A percentile compares a stretch with the other conserved stretches of the same genome.
Conservation (phyloP, 2,329 filamentous ascomycete species). For the Neofusicoccum kwambonambiense region DNA sequence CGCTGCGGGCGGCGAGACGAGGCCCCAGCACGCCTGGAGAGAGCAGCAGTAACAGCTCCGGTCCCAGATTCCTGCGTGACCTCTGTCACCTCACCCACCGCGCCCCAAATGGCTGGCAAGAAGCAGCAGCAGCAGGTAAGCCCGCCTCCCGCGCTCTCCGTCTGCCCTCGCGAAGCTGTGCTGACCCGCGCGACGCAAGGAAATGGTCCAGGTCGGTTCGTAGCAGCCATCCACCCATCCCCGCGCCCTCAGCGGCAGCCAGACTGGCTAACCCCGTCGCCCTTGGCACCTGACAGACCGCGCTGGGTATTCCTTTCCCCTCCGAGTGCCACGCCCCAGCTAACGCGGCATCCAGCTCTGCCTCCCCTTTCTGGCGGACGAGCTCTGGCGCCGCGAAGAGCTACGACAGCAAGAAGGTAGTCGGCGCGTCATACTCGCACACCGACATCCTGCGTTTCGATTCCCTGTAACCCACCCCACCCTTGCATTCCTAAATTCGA, state of each 20-base stretch:
- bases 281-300: constrained; percentile 22
- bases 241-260: constrained; percentile 30
- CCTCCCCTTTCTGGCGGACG: constrained; percentile 84
- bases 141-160: constrained; percentile 12
- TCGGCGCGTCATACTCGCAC: constrained; percentile 94
- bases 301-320: constrained; percentile 21
- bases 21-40: not conserved
- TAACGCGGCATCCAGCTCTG: constrained; percentile 56
- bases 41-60: constrained; percentile 10
- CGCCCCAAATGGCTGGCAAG: constrained; percentile 42
- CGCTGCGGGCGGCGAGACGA: not conserved
- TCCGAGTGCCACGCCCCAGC: not conserved
- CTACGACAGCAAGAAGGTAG: constrained; percentile 64
- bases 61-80: constrained; percentile 13
- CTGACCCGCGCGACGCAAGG: constrained; percentile 52
- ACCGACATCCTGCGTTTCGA: constrained; percentile 91
- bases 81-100: constrained; percentile 9
- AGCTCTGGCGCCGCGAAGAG: constrained; percentile 49
- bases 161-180: constrained; percentile 25
- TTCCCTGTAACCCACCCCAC: constrained; percentile 59
- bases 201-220: constrained; percentile 99
- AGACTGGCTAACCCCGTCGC: constrained; percentile 35
- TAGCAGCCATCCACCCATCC: constrained; percentile 37
- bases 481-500: not conserved
- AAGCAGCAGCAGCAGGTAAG: constrained; percentile 48